Percentiles rank a stretch among this genome's conserved stretches.
Evolutionary conservation across 768 basidiomycete genomes (phyloP).

Genomic region (Leccinellum luteum): DNA sequence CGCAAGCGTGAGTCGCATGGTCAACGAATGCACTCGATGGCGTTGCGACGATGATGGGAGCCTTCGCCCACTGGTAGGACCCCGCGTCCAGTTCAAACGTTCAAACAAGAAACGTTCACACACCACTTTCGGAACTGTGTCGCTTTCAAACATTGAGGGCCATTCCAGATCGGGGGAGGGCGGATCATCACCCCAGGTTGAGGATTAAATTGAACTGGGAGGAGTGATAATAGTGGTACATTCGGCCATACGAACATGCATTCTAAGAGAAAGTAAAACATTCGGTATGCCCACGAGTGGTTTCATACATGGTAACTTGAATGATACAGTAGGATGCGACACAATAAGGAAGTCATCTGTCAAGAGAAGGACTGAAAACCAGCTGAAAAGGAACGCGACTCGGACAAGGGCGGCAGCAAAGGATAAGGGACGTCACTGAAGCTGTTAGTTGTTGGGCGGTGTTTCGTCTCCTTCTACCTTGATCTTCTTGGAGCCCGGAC

Average conservation of each 20-base stretch:
- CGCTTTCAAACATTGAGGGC: neutral
- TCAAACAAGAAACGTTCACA: no score
- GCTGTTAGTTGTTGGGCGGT: neutral
- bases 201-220: neutral
- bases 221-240: neutral
- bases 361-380: neutral
- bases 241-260: neutral
- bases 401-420: neutral
- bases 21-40: neutral
- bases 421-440: neutral
- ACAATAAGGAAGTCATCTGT: neutral
- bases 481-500: constrained; percentile 15
- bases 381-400: no score
- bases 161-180: neutral
- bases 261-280: neutral
- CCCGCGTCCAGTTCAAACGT: no score
- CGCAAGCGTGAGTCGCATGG: constrained; percentile 3
- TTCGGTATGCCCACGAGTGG: constrained; percentile 1
- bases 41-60: no score
- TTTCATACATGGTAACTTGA: constrained; percentile 6
- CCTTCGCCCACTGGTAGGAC: no score
- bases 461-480: constrained; percentile 26
- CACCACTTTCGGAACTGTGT: neutral
- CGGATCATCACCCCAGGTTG: neutral
- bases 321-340: constrained; percentile 15